A percentile compares a stretch with the other conserved stretches of the same genome.
Conservation (phyloP, 768 basidiomycete species). For the Macrolepiota dolichaula region DNA sequence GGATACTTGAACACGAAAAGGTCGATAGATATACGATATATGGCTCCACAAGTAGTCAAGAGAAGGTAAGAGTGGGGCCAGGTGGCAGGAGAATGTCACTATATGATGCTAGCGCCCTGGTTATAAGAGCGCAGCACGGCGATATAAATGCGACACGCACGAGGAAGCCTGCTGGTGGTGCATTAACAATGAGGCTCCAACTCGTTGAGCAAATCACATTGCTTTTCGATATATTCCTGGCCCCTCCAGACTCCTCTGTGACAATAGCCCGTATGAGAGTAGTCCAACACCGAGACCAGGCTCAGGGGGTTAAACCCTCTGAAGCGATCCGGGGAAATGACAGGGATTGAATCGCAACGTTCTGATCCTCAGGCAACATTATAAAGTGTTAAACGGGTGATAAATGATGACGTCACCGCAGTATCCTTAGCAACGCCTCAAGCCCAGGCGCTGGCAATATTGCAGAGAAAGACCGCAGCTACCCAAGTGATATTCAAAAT, state of each 20-base stretch:
- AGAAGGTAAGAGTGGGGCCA: neutral
- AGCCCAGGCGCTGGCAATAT: neutral
- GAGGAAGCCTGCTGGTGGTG: neutral
- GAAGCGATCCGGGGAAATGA: no score
- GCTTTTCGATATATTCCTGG: neutral
- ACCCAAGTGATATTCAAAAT: neutral
- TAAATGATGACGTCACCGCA: neutral
- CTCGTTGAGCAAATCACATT: neutral
- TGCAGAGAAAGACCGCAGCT: neutral
- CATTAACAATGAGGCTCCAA: conserved; percentile 3
- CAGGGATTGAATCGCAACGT: no score
- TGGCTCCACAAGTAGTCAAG: neutral
- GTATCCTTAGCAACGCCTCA: neutral
- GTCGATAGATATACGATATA: neutral
- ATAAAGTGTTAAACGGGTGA: no score
- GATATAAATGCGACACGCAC: conserved; percentile 1
- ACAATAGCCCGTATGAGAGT: neutral
- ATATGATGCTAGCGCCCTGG: neutral
- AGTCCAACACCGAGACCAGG: neutral
- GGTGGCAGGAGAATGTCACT: neutral
- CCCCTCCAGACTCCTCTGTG: neutral
- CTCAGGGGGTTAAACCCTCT: no score
- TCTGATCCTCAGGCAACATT: no score
- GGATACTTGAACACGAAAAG: neutral
- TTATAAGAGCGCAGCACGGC: neutral